Base-by-base conservation (phyloP, 1,139 yeast species). In the Blastobotrys illinoisensis region DNA sequence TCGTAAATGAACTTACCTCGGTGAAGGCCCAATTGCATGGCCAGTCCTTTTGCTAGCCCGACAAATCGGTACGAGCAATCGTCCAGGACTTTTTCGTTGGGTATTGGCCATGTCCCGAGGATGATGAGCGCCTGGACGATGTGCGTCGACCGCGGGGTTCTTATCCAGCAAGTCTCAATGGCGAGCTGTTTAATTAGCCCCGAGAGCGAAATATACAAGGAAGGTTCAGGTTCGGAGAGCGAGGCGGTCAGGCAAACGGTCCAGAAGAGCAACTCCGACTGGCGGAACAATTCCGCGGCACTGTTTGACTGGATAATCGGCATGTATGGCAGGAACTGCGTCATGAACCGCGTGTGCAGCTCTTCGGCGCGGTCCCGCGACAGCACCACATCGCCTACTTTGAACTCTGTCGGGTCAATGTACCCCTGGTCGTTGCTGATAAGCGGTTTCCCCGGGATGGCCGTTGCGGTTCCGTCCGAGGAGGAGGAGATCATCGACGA, bases 81-180 rank as follows among this genome's bases (percentile, higher is more conserved):
- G 71, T 91, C 98, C 58, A 91, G 76, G 9, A 91, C 95, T 65
- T 90, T 91, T 67, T 88, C 95, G 66, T 90, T 90, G 0, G 98
- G 97, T 48, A 91, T 72, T 0, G 97, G 97, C 98, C 98, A 91
- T 36, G 83, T 82, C 18, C 95, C 83, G 45, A 91, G 75, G 44
- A 91, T 85, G 26, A 90, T 73, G 48, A 91, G 74, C 0, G 97
- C 96, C 67, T 91, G 97, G 9, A 91, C 89, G 40, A 90, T 91
- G 67, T 90, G 97, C 0, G 97, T 88, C 3, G 96, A 88, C 65
- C 98, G 77, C 2, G 98, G 97, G 0, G 98, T 90, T 58, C 91
- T 77, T 53, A 89, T 83, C 96, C 97, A 89, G 70, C 97, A 89
- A 0, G 96, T 88, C 66, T 88, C 96, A 57, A 89, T 88, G 0